These are phyloP conservation scores for Paracoccidioides lutzii DNA, from an alignment of 2,329 filamentous ascomycete genomes.

Conservation along the genomic window DNA sequence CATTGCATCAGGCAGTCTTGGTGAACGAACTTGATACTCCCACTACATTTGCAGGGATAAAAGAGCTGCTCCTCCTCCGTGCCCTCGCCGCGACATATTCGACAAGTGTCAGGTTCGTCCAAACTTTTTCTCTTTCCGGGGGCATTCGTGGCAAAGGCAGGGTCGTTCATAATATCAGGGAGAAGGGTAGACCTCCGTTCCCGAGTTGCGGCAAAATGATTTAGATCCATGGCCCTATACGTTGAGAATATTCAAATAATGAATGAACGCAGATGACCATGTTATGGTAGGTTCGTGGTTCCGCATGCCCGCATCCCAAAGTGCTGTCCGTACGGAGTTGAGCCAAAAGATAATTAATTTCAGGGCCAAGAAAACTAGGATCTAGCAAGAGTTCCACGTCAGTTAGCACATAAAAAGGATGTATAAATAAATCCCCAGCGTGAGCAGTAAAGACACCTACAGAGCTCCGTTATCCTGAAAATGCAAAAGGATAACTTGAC, in stretches of 20 bases:
- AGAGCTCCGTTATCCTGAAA: no score
- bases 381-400: no score
- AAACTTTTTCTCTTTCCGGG: conserved; percentile 25
- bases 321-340: no score
- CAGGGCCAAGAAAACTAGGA: no score
- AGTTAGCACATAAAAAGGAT: no score
- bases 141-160: conserved; percentile 34
- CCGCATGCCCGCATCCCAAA: not conserved
- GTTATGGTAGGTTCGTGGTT: not conserved
- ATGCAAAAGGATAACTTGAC: no score
- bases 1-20: conserved; percentile 98
- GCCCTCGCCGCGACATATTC: conserved; percentile 88
- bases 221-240: conserved; percentile 12
- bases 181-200: not conserved
- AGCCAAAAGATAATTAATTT: no score
- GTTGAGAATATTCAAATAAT: not conserved
- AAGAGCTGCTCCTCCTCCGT: conserved; percentile 75
- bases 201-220: not conserved
- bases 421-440: no score
- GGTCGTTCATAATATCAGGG: conserved; percentile 47
- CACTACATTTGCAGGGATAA: conserved; percentile 97
- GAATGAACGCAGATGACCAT: not conserved
- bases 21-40: conserved; percentile 96
- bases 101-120: conserved; percentile 68
- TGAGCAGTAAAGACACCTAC: no score